Percentiles rank a stretch among this genome's conserved stretches.
These are phyloP conservation scores for Fusarium beomiforme DNA, from an alignment of 2,329 filamentous ascomycete species.

Conservation along the genomic window DNA sequence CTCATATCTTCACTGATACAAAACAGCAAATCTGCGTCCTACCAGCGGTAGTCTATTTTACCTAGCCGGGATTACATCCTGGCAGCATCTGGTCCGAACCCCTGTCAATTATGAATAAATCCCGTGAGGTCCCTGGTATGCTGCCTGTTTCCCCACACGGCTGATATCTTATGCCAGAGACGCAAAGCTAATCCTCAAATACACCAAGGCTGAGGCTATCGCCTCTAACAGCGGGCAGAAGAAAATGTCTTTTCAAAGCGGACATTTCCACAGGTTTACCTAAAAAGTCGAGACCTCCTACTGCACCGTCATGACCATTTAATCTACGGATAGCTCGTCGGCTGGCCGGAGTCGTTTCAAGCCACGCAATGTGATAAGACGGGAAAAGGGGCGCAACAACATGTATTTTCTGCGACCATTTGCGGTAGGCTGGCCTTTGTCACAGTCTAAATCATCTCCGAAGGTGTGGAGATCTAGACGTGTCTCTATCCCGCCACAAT, in stretches of 20 bases:
- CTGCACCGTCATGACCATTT: conserved; percentile 6
- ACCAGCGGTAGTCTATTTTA: background rate
- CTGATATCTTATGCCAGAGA: conserved; percentile 15
- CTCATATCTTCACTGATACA: background rate
- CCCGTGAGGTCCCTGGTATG: conserved; percentile 15
- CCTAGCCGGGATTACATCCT: background rate
- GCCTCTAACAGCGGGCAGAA: conserved; percentile 22
- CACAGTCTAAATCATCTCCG: conserved; percentile 12
- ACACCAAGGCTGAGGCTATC: conserved; percentile 16
- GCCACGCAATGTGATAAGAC: conserved; percentile 11
- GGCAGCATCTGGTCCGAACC: conserved; percentile 1
- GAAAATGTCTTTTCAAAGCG: conserved; percentile 3
- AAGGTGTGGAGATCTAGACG: conserved; percentile 8
- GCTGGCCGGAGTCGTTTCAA: conserved; percentile 11
- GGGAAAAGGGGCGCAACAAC: conserved; percentile 8
- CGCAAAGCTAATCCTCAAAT: conserved; percentile 30
- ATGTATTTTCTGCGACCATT: background rate
- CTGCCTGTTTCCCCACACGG: conserved; percentile 8
- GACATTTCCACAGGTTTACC: background rate
- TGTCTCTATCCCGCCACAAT: conserved; percentile 25
- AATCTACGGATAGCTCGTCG: conserved; percentile 3
- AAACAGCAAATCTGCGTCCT: conserved; percentile 4
- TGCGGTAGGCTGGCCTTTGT: background rate
- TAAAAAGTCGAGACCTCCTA: conserved; percentile 16
- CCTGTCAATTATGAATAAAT: background rate